Percentiles rank a stretch among this genome's conserved stretches.
Evolutionary conservation across 345 rosid genomes (phyloP).

Genomic region (Hypericum androsaemum): DNA sequence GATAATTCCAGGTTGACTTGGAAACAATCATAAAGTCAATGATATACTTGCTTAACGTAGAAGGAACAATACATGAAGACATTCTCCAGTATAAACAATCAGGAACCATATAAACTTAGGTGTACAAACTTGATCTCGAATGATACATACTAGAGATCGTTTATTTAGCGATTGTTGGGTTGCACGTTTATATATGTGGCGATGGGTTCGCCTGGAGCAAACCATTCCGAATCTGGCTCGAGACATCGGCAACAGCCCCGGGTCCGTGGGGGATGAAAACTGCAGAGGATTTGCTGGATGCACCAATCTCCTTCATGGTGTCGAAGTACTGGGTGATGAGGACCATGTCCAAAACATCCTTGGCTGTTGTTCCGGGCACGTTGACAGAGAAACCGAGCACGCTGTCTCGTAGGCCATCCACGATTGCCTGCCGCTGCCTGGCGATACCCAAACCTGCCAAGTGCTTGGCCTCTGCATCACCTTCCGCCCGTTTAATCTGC

Average conservation of each 20-base stretch:
- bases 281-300: background rate
- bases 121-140: background rate
- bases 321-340: background rate
- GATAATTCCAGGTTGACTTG: too few species aligned
- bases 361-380: conserved; percentile 1
- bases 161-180: background rate
- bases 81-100: too few species aligned
- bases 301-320: conserved; percentile 5
- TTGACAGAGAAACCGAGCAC: background rate
- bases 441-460: conserved; percentile 2
- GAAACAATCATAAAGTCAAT: too few species aligned
- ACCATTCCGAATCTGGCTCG: conserved; percentile 1
- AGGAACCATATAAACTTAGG: too few species aligned
- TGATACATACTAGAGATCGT: background rate
- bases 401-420: conserved; percentile 2
- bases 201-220: background rate
- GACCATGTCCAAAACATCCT: conserved; percentile 4
- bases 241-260: background rate
- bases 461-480: conserved; percentile 2
- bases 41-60: too few species aligned
- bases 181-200: background rate
- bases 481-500: conserved; percentile 2
- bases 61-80: too few species aligned
- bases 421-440: conserved; percentile 3
- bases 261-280: conserved; percentile 4